Evolutionary conservation across 2,329 filamentous ascomycete genomes (phyloP).

Genomic region (Shiraia sp.): DNA sequence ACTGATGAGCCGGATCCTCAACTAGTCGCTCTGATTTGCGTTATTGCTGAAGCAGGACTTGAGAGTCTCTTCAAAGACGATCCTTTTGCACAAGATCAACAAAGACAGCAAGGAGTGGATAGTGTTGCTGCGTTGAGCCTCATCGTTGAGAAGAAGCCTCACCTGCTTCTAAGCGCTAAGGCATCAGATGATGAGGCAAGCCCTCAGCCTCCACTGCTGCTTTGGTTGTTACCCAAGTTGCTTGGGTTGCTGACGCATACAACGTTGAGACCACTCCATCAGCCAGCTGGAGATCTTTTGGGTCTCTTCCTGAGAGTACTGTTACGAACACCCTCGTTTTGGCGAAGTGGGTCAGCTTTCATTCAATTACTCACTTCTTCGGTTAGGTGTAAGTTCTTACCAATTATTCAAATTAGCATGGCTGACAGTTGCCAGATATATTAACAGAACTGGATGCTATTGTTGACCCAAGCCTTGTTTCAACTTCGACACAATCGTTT

Average conservation of each 20-base stretch:
- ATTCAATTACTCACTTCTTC: slow-evolving; percentile 46
- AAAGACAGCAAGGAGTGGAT: slow-evolving; percentile 65
- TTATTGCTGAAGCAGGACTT: slow-evolving; percentile 78
- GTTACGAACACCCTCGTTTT: slow-evolving; percentile 38
- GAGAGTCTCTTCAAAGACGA: slow-evolving; percentile 70
- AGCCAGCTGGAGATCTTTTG: slow-evolving; percentile 44
- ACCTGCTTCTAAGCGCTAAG: slow-evolving; percentile 57
- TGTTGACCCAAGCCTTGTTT: slow-evolving; percentile 13
- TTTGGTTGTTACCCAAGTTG: slow-evolving; percentile 59
- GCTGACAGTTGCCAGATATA: slow-evolving; percentile 46
- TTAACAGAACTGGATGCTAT: slow-evolving; percentile 47
- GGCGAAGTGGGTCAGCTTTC: slow-evolving; percentile 40
- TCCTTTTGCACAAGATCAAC: slow-evolving; percentile 64
- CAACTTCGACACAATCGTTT: slow-evolving; percentile 18
- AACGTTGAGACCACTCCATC: slow-evolving; percentile 47
- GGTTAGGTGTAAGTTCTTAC: slow-evolving; percentile 44
- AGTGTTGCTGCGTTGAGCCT: slow-evolving; percentile 78
- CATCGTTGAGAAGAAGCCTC: slow-evolving; percentile 74
- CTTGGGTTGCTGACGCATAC: slow-evolving; percentile 52
- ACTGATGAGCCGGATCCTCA: slow-evolving; percentile 67
- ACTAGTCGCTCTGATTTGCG: slow-evolving; percentile 83
- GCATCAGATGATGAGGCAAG: slow-evolving; percentile 37
- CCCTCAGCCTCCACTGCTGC: slow-evolving; percentile 52
- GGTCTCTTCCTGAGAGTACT: slow-evolving; percentile 42
- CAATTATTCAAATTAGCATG: not conserved